Percentiles rank a stretch among this genome's conserved stretches.
phyloP scores from a whole-genome alignment of 176 grass and related monocot genomes.

The Rhipidocladum racemiflorum region DNA sequence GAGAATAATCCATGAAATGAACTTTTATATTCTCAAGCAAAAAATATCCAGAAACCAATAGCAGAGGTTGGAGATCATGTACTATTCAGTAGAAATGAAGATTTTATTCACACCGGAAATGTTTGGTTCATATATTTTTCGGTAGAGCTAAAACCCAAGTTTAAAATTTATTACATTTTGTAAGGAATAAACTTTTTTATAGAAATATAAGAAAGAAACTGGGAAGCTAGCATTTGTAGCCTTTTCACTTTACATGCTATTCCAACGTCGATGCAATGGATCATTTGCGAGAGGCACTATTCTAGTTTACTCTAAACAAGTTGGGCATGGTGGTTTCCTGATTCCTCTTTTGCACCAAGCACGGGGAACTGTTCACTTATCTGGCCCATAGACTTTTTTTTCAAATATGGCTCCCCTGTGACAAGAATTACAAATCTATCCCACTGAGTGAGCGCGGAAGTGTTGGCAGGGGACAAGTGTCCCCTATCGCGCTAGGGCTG shows the following conservation, averaged over 20 bases:
- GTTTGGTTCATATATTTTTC: background rate
- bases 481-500: too few relatives aligned
- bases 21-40: background rate
- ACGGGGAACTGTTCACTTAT: too few relatives aligned
- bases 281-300: constrained; percentile 6
- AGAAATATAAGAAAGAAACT: background rate
- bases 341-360: background rate
- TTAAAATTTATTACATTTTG: background rate
- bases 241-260: constrained; percentile 7
- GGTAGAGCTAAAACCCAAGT: too few relatives aligned
- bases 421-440: too few relatives aligned
- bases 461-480: too few relatives aligned
- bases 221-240: background rate
- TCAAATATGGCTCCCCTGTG: too few relatives aligned
- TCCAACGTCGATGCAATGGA: background rate
- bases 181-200: background rate
- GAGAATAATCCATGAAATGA: background rate
- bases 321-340: background rate
- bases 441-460: too few relatives aligned
- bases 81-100: background rate
- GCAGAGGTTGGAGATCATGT: background rate
- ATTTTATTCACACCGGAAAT: background rate
- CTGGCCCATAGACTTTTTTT: too few relatives aligned
- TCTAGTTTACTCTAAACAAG: constrained; percentile 6
- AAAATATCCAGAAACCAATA: background rate